These are phyloP conservation scores for Zygoascus bituminiphila DNA, from an alignment of 805 yeast species.

Conservation along the genomic window DNA sequence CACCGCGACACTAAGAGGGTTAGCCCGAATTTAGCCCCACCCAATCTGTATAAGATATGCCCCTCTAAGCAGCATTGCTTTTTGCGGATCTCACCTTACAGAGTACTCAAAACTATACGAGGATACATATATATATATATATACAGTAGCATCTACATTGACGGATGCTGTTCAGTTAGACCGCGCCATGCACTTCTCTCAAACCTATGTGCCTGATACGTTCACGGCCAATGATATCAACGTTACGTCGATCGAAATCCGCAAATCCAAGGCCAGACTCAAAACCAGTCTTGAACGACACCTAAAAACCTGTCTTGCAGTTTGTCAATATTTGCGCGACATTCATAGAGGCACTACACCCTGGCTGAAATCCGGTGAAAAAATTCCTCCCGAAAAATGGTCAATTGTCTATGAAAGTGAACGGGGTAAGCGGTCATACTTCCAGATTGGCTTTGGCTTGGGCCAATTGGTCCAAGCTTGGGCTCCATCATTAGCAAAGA, in stretches of 20 bases:
- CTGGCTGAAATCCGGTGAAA: constrained; percentile 2
- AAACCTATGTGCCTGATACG: not conserved
- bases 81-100: too few species aligned
- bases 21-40: too few species aligned
- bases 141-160: too few species aligned
- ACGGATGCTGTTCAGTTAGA: too few species aligned
- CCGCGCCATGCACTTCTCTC: not conserved
- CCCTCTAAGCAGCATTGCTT: too few species aligned
- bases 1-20: too few species aligned
- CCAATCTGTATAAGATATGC: not conserved
- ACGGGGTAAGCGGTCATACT: constrained; percentile 12
- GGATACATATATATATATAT: too few species aligned
- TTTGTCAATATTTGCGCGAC: not conserved
- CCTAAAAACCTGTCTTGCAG: not conserved
- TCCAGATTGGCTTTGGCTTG: constrained; percentile 9
- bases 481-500: not conserved
- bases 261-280: not conserved
- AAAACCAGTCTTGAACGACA: not conserved
- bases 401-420: constrained; percentile 3
- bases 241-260: not conserved
- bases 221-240: not conserved
- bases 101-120: too few species aligned
- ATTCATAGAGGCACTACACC: constrained; percentile 1
- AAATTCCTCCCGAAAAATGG: constrained; percentile 8
- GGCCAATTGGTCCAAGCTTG: constrained; percentile 1